Conservation (phyloP, 2,329 filamentous ascomycete species). For the Aureobasidium sp. region DNA sequence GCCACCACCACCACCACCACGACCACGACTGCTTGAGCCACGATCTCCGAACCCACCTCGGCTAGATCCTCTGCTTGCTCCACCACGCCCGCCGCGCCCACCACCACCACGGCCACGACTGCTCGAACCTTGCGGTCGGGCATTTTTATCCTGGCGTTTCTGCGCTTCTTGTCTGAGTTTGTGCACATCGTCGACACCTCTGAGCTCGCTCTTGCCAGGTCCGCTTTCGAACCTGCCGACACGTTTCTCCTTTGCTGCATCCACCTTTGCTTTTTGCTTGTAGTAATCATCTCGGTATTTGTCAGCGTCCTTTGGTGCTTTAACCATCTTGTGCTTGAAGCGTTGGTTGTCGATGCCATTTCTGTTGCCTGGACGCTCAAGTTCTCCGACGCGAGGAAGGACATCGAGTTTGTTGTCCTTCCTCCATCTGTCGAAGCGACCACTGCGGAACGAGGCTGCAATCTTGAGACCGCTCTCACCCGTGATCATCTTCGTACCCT, state of each 20-base stretch:
- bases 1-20: neutral
- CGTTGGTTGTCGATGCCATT: slow-evolving; percentile 37
- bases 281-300: slow-evolving; percentile 87
- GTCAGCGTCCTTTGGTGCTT: slow-evolving; percentile 88
- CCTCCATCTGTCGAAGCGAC: slow-evolving; percentile 89
- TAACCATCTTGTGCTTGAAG: slow-evolving; percentile 81
- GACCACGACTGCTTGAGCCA: neutral
- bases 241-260: slow-evolving; percentile 78
- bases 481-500: slow-evolving; percentile 64
- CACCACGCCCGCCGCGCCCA: neutral
- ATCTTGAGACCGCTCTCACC: slow-evolving; percentile 96
- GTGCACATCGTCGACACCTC: slow-evolving; percentile 73
- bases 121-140: slow-evolving; percentile 49
- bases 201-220: slow-evolving; percentile 70
- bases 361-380: slow-evolving; percentile 46
- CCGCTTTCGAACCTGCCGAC: slow-evolving; percentile 55
- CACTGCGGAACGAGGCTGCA: slow-evolving; percentile 84
- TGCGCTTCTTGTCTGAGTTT: slow-evolving; percentile 74
- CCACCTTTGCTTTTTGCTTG: slow-evolving; percentile 80
- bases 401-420: slow-evolving; percentile 74
- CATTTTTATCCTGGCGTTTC: slow-evolving; percentile 78
- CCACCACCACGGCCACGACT: neutral
- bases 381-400: slow-evolving; percentile 75
- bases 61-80: neutral
- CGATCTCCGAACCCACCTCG: slow-evolving; percentile 7